Evolutionary conservation across 75 land plant genomes (phyloP), one percentile per base, ranked within the genome.

Genomic region (Picea glauca): DNA sequence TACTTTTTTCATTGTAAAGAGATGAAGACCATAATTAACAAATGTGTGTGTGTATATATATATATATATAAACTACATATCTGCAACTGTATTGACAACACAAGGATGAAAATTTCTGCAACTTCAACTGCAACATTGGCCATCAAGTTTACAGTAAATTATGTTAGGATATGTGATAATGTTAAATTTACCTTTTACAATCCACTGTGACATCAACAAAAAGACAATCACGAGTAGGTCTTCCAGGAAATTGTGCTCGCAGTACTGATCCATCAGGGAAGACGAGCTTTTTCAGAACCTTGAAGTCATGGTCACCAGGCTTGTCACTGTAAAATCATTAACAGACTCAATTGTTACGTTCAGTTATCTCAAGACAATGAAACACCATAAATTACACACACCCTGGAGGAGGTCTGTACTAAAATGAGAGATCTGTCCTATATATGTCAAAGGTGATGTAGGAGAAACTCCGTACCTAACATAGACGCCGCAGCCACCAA

Each of bases 141-240:
- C 56, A 50, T 50, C 56, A 50, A 50, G 56, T 50, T 50, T 50
- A 50, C 56, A 50, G 12, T 50, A 50, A 50, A 9, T 50, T 50
- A 50, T 50, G 56, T 50, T 50, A 50, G 56, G 11, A 50, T 50
- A 33, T 13, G 76, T 58, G 7, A 68, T 15, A 62, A 76, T 76
- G 38, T 75, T 60, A n/a, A 79, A 35, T 17, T 74, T 63, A 94
- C 98, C 95, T 94, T 77, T 85, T 87, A 15, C 91, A 93, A 82
- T 95, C 98, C 78, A 85, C 85, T 1, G 87, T 81, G 35, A 96
- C 89, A 76, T 95, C 98, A 14, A 72, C 50, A 66, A 95, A 93
- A 20, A 95, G 87, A 65, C 96, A 93, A 63, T 95, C 98, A 26
- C 92, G 83, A n/a, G 98, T 95, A 20, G 98, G 98, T 26, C 93